phyloP scores from a whole-genome alignment of 2,329 filamentous ascomycete genomes.

The Colletotrichum zoysiae region DNA sequence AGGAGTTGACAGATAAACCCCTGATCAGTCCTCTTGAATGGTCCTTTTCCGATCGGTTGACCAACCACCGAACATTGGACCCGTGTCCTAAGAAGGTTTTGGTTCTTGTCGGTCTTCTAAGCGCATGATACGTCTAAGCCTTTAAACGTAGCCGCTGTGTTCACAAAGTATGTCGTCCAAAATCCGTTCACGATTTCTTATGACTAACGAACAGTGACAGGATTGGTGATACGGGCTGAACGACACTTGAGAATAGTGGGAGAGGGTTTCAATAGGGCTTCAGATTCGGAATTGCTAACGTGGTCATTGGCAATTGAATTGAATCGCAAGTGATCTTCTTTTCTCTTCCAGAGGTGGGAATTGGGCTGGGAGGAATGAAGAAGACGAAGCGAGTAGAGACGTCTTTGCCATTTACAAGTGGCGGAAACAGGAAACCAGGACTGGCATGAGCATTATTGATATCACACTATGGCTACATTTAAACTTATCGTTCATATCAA shows the following conservation, averaged over 20 bases:
- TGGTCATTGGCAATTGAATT: neutral
- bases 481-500: neutral
- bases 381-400: neutral
- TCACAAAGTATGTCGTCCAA: too few relatives aligned
- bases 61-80: too few relatives aligned
- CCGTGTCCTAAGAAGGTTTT: neutral
- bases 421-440: neutral
- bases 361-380: too few relatives aligned
- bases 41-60: neutral
- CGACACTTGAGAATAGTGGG: neutral
- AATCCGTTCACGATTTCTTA: neutral
- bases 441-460: neutral
- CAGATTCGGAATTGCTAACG: neutral
- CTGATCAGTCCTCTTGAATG: too few relatives aligned
- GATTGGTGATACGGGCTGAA: neutral
- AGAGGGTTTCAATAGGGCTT: neutral
- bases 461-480: neutral
- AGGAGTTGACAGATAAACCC: neutral
- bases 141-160: fast-evolving
- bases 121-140: neutral
- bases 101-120: neutral
- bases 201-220: neutral
- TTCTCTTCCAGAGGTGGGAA: neutral
- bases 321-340: neutral
- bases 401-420: neutral